These are phyloP conservation scores for Xylaria sp. DNA, from an alignment of 2,329 filamentous ascomycete genomes.

Conservation along the genomic window DNA sequence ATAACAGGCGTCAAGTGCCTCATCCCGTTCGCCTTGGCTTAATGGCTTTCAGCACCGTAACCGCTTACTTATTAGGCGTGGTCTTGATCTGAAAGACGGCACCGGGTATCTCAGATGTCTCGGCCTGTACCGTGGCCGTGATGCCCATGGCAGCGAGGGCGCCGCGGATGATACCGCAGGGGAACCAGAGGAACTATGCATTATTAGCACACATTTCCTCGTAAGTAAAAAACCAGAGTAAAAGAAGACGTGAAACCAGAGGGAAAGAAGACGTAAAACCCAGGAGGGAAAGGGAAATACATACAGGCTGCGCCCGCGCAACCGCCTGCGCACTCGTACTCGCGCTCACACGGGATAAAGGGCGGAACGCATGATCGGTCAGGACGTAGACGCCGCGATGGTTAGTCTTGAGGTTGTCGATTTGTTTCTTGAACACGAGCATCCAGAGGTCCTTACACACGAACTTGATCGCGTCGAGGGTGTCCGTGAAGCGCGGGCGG, in stretches of 20 bases:
- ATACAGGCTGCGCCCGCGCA: constrained; percentile 70
- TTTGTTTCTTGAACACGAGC: constrained; percentile 89
- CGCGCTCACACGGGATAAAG: constrained; percentile 83
- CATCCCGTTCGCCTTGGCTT: no score
- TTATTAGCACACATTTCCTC: background rate
- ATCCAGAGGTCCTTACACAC: constrained; percentile 98
- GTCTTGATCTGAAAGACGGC: constrained; percentile 97
- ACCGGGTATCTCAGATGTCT: constrained; percentile 76
- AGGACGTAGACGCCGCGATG: constrained; percentile 94
- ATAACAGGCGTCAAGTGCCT: no score
- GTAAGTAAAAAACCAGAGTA: no score
- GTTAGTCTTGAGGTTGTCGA: constrained; percentile 98
- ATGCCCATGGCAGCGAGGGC: constrained; percentile 91
- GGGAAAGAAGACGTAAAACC: background rate
- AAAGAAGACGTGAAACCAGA: no score
- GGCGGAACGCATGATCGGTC: constrained; percentile 87
- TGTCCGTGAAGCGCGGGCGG: constrained; percentile 82
- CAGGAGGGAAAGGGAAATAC: constrained; percentile 26
- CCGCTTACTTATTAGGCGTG: constrained; percentile 37
- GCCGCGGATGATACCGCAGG: constrained; percentile 85
- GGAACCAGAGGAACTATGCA: constrained; percentile 82
- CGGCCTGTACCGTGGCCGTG: constrained; percentile 83
- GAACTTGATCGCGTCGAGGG: constrained; percentile 95
- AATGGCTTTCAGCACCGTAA: background rate
- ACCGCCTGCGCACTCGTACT: constrained; percentile 69